Evolutionary conservation across 768 basidiomycete genomes (phyloP).

Genomic region (Psilocybe subaeruginosa): DNA sequence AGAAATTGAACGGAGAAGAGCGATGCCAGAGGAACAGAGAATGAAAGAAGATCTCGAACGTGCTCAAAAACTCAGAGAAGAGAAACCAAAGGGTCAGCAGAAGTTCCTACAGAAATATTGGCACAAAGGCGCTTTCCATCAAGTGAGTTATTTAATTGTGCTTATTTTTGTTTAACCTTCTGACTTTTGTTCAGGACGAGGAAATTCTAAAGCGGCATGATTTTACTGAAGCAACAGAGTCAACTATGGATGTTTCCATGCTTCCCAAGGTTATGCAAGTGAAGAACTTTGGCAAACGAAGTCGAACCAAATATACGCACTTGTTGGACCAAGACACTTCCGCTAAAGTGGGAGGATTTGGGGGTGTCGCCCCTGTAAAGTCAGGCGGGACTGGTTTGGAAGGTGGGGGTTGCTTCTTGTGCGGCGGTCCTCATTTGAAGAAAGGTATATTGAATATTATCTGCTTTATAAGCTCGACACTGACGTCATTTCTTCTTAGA

Average conservation of each 20-base stretch:
- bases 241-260: constrained; percentile 83
- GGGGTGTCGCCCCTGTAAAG: constrained; percentile 56
- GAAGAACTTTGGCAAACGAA: constrained; percentile 90
- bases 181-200: constrained; percentile 55
- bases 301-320: constrained; percentile 96
- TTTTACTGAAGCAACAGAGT: constrained; percentile 88
- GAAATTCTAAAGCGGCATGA: constrained; percentile 85
- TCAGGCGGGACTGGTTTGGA: constrained; percentile 58
- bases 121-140: constrained; percentile 99
- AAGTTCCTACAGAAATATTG: constrained; percentile 98
- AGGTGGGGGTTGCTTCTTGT: constrained; percentile 83
- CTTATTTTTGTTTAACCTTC: no score
- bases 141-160: constrained; percentile 48
- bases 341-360: constrained; percentile 60
- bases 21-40: constrained; percentile 91
- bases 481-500: constrained; percentile 20
- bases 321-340: constrained; percentile 95
- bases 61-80: constrained; percentile 80
- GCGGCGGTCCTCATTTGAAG: constrained; percentile 93
- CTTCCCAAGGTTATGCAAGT: constrained; percentile 98
- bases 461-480: not conserved
- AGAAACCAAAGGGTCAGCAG: constrained; percentile 89
- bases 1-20: constrained; percentile 89
- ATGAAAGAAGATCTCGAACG: constrained; percentile 90
- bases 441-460: constrained; percentile 58